Base-by-base conservation (phyloP, 257 asterid genomes). In the Oldenlandia corymbosa region DNA sequence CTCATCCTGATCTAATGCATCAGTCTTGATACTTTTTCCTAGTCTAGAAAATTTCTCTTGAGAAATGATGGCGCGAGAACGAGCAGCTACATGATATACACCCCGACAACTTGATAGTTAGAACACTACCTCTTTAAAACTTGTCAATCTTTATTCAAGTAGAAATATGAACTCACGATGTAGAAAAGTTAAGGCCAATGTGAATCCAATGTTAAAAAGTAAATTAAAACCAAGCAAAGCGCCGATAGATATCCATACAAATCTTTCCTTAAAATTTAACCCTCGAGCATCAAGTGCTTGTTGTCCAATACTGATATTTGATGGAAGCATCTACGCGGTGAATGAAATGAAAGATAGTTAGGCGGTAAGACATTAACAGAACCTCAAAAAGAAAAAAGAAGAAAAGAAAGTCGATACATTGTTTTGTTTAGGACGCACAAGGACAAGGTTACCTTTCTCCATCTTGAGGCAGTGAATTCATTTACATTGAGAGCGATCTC, bases 1-100 rank as follows among this genome's bases (percentile, higher is more conserved):
- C 46, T 23, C 39, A 20, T 5, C 56, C 28, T 32, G 46, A 5
- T 71, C 10, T 55, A 24, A 13, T 42, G 57, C 7, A 36, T 66
- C 66, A 72, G 81, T 43, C 55, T 71, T 31, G 69, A 58, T 73
- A 72, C 75, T 56, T 54, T 47, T 74, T 75, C 74, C 43, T 17
- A 12, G 21, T 67, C 57, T 46, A 14, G 18, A 32, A 17, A 78
- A 73, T 48, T 80, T 76, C 37, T 82, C 85, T 0, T 46, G 76
- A 69, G 95, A 86, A 57, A 86, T 78, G 60, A 86, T 84, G 54
- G 87, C 87, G 30, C 87, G 85, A 70, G 91, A 73, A 67, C 79
- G 78, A 43, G 84, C 63, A 78, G 95, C 95, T 86, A 82, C 43
- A 70, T 76, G 68, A 58, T 3, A 64, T 62, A 41, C 13, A 10